Conservation (phyloP, 257 asterid genomes). For the Paulownia fortunei region DNA sequence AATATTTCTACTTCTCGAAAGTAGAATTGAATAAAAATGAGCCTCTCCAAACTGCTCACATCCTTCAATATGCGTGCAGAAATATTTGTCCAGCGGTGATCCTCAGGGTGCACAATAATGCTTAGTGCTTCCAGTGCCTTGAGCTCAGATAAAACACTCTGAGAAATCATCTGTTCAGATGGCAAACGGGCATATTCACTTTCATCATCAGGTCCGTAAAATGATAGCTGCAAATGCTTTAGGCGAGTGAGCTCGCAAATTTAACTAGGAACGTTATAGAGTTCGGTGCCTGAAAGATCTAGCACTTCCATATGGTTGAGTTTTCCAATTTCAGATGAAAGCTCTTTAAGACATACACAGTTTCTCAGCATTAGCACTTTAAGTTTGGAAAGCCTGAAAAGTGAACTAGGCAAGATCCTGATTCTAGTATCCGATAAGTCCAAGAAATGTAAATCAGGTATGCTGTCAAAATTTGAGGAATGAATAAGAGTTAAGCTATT, state of each 20-base stretch:
- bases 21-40: neutral
- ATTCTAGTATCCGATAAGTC: neutral
- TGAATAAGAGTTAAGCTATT: neutral
- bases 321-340: neutral
- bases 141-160: neutral
- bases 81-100: neutral
- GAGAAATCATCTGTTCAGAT: neutral
- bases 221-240: neutral
- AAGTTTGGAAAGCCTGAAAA: neutral
- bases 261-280: neutral
- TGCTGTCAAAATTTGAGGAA: neutral
- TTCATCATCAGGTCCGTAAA: neutral
- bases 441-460: neutral
- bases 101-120: neutral
- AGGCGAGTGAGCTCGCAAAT: neutral
- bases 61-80: neutral
- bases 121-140: neutral
- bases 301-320: neutral
- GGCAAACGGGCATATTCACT: neutral
- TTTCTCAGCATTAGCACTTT: neutral
- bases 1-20: neutral
- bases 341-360: neutral
- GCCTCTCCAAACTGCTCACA: neutral
- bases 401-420: constrained; percentile 1
- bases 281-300: neutral